Base-by-base conservation (phyloP, 2,329 filamentous ascomycete species). In the Phaeosphaeria sp. region DNA sequence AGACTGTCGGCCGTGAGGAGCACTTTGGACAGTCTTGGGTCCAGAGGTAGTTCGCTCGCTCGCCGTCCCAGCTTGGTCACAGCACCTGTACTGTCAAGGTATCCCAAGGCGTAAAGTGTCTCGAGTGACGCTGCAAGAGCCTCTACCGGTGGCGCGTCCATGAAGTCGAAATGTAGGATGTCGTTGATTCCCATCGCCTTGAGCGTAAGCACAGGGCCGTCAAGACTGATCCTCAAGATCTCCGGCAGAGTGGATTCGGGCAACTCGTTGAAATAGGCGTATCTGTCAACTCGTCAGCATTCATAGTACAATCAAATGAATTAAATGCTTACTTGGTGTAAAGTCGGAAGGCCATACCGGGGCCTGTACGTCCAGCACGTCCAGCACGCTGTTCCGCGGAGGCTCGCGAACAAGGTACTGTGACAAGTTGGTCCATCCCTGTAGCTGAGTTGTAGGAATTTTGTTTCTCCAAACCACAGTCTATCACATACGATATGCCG, bases 401-500 rank as follows among this genome's bases (percentile, higher is more conserved):
- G 0, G 95, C 95, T 41, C 93, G 86, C 10, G 93, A 97, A 74
- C 92, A 96, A 0, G 95, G 94, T 0, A 94, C 93, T 1, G 96
- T 92, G 0, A 96, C 90, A 13, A 99, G 80, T 41, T 91, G 93
- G 25, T 94, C 93, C 90, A 98, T 96, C 54, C 93, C 93, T 0
- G 92, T 96, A 0, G 90, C 87, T 0, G 93, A 90, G 62, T 97
- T 96, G 80, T 94, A 98, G 1, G 93, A 86, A 66, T 97, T 97
- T 73, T 98, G 92, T 76, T 99, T 99, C 62, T 95, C 92, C 64
- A 96, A 96, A 0, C 95, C 95, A 0, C 91, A 91, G 67, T 99
- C 95, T 58, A 98, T 96, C 36, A 98, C 95, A 74, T 96, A 97
- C 9, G 94, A 90, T 58, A 98, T 96, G 17, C 93, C 94, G 73